These are phyloP conservation scores for Stellera chamaejasme DNA, from an alignment of 345 rosid genomes.

Conservation along the genomic window DNA sequence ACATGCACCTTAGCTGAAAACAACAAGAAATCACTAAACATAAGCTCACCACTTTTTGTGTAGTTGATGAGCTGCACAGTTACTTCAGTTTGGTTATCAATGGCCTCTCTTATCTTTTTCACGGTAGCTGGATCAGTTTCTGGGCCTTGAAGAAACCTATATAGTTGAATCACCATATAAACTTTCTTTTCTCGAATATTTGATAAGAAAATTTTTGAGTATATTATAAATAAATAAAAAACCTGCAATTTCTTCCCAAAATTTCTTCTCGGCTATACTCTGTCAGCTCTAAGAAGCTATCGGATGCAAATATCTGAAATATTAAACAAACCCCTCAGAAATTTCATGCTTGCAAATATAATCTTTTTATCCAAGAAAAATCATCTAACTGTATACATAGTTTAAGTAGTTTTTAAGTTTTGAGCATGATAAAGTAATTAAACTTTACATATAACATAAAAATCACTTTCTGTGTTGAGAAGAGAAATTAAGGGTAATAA, in stretches of 20 bases:
- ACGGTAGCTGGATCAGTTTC: conserved; percentile 95
- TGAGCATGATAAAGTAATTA: no score
- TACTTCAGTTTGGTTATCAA: conserved; percentile 81
- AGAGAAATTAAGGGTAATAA: no score
- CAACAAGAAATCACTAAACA: neutral
- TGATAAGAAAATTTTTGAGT: neutral
- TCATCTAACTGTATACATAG: no score
- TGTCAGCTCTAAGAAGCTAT: conserved; percentile 95
- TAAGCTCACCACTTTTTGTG: conserved; percentile 71
- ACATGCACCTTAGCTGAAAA: no score
- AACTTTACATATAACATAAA: no score
- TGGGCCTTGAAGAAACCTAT: conserved; percentile 93
- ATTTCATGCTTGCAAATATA: no score
- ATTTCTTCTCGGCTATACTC: conserved; percentile 98
- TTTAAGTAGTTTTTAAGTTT: no score
- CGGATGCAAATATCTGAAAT: conserved; percentile 91
- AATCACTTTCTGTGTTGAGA: no score
- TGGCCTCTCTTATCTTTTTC: conserved; percentile 78
- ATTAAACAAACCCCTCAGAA: neutral
- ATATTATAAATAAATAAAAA: conserved; percentile 1
- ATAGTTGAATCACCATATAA: neutral
- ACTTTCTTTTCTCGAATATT: neutral
- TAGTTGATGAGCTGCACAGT: conserved; percentile 95
- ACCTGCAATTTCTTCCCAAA: conserved; percentile 96
- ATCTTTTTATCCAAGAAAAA: no score